Conservation (phyloP, 805 yeast genomes). For the Jamesozyma gamospora region DNA sequence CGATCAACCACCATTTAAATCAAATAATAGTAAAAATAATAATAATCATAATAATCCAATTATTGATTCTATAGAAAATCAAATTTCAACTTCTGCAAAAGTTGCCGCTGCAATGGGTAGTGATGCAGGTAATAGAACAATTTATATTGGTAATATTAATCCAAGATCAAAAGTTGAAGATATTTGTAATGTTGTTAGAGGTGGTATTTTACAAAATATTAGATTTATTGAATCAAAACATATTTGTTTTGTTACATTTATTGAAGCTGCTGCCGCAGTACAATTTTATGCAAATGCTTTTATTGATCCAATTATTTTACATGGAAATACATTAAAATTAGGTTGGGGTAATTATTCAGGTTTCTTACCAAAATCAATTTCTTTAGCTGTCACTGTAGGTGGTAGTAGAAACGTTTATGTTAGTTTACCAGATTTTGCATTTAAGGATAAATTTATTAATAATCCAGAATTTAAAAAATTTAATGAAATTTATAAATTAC, state of each 20-base stretch:
- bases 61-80: constrained; percentile 23
- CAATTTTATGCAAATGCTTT: constrained; percentile 54
- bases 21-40: no score
- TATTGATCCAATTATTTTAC: constrained; percentile 49
- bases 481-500: constrained; percentile 28
- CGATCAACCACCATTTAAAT: constrained; percentile 12
- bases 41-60: no score
- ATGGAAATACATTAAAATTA: constrained; percentile 50
- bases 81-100: constrained; percentile 21
- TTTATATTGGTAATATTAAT: constrained; percentile 58
- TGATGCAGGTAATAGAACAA: constrained; percentile 49
- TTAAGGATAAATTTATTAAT: constrained; percentile 29
- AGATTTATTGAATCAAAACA: constrained; percentile 42
- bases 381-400: constrained; percentile 58
- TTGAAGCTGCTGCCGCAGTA: constrained; percentile 54
- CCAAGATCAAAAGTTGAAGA: constrained; percentile 59
- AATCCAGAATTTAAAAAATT: constrained; percentile 27
- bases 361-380: constrained; percentile 44
- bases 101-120: constrained; percentile 26
- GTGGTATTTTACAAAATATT: constrained; percentile 61
- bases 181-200: constrained; percentile 65
- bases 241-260: constrained; percentile 60
- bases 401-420: constrained; percentile 72
- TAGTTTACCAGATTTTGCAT: constrained; percentile 41
- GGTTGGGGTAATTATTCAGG: constrained; percentile 71